Conservation (phyloP, 352 stramenopile genomes). For the Peronosclerospora sorghi region DNA sequence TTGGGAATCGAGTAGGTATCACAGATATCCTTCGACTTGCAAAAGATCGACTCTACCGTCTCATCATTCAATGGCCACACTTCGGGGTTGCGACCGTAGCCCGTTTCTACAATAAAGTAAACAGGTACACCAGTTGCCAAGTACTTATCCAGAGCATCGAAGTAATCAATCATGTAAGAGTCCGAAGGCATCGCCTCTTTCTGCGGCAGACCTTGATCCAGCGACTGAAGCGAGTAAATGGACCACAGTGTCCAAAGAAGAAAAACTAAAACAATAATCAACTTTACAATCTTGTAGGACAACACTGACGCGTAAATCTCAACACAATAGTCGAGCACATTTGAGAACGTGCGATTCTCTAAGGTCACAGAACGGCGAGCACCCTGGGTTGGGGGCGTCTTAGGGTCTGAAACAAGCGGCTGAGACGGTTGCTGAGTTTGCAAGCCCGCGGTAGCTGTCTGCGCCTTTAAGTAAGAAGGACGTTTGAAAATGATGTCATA, state of each 20-base stretch:
- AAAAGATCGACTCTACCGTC: slow-evolving; percentile 34
- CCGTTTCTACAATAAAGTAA: slow-evolving; percentile 54
- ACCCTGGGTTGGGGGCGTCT: slow-evolving; percentile 14
- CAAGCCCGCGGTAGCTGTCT: slow-evolving; percentile 1
- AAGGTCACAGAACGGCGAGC: slow-evolving; percentile 4
- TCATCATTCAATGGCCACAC: slow-evolving; percentile 36
- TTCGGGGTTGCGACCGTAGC: slow-evolving; percentile 38
- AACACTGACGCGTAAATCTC: slow-evolving; percentile 38
- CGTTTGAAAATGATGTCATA: slow-evolving; percentile 43
- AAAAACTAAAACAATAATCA: slow-evolving; percentile 39
- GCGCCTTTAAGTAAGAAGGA: slow-evolving; percentile 8
- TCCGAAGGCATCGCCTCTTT: slow-evolving; percentile 49
- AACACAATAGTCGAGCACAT: slow-evolving; percentile 30
- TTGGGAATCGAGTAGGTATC: slow-evolving; percentile 40
- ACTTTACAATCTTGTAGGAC: slow-evolving; percentile 34
- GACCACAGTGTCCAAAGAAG: slow-evolving; percentile 32
- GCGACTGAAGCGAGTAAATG: slow-evolving; percentile 38
- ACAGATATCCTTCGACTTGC: slow-evolving; percentile 53
- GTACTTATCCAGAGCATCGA: slow-evolving; percentile 42
- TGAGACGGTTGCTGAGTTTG: slow-evolving; percentile 14
- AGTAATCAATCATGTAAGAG: slow-evolving; percentile 63
- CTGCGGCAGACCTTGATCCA: slow-evolving; percentile 48
- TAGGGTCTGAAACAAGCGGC: slow-evolving; percentile 22
- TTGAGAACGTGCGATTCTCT: slow-evolving; percentile 12
- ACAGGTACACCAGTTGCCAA: slow-evolving; percentile 43